Percentiles rank a stretch among this genome's conserved stretches.
Evolutionary conservation across 371 early-diverging fungal species (phyloP).

Genomic region (Choanephora cucurbitarum): DNA sequence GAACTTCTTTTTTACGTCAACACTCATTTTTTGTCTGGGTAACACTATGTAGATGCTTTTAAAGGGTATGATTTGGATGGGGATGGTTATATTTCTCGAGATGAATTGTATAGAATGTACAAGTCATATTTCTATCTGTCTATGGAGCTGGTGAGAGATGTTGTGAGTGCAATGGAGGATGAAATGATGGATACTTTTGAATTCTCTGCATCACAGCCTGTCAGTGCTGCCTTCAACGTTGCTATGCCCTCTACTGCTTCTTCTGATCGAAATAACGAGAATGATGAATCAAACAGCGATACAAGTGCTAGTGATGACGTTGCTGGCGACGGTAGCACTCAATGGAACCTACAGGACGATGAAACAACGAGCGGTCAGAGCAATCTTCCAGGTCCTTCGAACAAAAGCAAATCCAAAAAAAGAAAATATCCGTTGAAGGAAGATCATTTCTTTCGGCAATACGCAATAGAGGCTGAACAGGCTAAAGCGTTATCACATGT

Average conservation of each 20-base stretch:
- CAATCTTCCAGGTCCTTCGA: conserved; percentile 14
- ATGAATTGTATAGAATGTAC: conserved; percentile 87
- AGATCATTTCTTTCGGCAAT: conserved; percentile 35
- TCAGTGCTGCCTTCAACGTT: conserved; percentile 89
- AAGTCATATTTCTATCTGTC: conserved; percentile 89
- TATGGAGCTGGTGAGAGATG: conserved; percentile 88
- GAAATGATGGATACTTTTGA: conserved; percentile 90
- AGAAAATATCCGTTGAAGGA: conserved; percentile 42
- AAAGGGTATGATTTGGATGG: conserved; percentile 91
- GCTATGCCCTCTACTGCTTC: conserved; percentile 62
- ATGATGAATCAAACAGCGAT: conserved; percentile 8
- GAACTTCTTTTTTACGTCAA: too few species aligned
- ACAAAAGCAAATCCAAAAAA: conserved; percentile 9
- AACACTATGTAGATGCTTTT: conserved; percentile 69
- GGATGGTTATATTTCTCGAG: conserved; percentile 83
- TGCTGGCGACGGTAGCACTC: conserved; percentile 2
- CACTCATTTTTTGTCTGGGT: not conserved
- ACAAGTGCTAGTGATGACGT: conserved; percentile 2
- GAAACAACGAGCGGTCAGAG: not conserved
- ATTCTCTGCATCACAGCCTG: conserved; percentile 89
- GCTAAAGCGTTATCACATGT: conserved; percentile 17
- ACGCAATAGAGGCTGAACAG: conserved; percentile 31
- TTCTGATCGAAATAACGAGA: conserved; percentile 20
- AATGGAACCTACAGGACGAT: not conserved
- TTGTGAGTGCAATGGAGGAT: conserved; percentile 88